These are phyloP conservation scores for Phoenix roebelenii DNA, from an alignment of 176 grass and related monocot species.

Conservation along the genomic window DNA sequence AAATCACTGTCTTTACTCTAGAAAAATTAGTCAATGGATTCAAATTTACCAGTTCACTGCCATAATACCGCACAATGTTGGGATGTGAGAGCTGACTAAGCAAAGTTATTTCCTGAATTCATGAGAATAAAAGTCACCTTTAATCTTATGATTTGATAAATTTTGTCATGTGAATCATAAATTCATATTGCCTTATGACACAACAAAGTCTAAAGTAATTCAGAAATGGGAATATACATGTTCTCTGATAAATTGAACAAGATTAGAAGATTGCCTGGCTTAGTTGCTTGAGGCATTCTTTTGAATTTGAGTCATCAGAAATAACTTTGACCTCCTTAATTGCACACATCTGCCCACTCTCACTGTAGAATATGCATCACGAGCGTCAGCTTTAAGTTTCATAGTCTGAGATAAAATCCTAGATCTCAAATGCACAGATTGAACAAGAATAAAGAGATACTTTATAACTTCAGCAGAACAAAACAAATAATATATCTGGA, in stretches of 20 bases:
- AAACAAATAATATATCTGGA: no score
- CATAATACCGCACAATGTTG: constrained; percentile 91
- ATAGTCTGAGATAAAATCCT: not conserved
- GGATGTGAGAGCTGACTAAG: constrained; percentile 77
- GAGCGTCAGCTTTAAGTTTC: not conserved
- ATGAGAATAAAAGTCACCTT: constrained; percentile 8
- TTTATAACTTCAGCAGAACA: no score
- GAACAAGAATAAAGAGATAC: no score
- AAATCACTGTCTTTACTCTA: not conserved
- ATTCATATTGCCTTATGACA: no score
- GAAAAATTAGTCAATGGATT: constrained; percentile 6
- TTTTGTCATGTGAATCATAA: not conserved
- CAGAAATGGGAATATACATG: not conserved
- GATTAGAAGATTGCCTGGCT: constrained; percentile 52
- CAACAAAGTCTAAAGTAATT: not conserved
- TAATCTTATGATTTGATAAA: constrained; percentile 10
- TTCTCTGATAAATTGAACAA: constrained; percentile 11
- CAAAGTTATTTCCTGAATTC: constrained; percentile 75
- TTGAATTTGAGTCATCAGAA: constrained; percentile 85
- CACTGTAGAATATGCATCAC: constrained; percentile 40
- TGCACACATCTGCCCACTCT: constrained; percentile 82
- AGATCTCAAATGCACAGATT: constrained; percentile 1
- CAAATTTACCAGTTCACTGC: constrained; percentile 69
- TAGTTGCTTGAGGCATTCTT: constrained; percentile 89
- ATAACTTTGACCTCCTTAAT: constrained; percentile 98